Evolutionary conservation across 768 basidiomycete genomes (phyloP).

Genomic region (Tricholoma bakamatsutake): DNA sequence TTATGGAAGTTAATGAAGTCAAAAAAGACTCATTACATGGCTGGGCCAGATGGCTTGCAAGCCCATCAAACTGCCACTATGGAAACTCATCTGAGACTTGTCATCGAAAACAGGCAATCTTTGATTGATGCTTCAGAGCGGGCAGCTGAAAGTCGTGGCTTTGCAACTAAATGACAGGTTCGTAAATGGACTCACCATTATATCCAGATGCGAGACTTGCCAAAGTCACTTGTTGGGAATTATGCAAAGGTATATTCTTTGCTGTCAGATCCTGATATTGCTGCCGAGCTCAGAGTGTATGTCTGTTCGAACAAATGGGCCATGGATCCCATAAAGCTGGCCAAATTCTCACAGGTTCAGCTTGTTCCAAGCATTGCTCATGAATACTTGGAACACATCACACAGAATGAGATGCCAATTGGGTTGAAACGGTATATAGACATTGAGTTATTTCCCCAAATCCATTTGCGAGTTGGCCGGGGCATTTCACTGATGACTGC

Average conservation of each 20-base stretch:
- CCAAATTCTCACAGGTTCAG: background rate
- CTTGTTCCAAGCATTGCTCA: constrained; percentile 1
- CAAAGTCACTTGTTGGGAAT: background rate
- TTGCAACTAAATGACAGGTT: background rate
- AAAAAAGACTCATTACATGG: background rate
- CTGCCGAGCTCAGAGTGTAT: background rate
- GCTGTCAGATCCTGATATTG: background rate
- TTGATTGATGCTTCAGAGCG: background rate
- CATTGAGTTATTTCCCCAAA: constrained; percentile 6
- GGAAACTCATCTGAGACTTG: background rate
- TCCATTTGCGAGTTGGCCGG: constrained; percentile 6
- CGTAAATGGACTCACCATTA: background rate
- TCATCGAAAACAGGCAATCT: background rate
- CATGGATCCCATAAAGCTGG: background rate
- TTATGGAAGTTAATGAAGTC: background rate
- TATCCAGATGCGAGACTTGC: background rate
- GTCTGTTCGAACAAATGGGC: too few species aligned
- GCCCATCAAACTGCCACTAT: background rate
- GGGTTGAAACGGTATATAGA: constrained; percentile 17
- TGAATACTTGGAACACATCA: constrained; percentile 15
- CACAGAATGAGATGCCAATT: constrained; percentile 13
- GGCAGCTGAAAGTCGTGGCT: background rate
- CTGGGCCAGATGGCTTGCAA: background rate
- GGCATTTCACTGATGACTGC: constrained; percentile 20
- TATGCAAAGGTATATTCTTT: background rate